Evolutionary conservation across 257 asterid species (phyloP).

Genomic region (Nicotiana attenuata): DNA sequence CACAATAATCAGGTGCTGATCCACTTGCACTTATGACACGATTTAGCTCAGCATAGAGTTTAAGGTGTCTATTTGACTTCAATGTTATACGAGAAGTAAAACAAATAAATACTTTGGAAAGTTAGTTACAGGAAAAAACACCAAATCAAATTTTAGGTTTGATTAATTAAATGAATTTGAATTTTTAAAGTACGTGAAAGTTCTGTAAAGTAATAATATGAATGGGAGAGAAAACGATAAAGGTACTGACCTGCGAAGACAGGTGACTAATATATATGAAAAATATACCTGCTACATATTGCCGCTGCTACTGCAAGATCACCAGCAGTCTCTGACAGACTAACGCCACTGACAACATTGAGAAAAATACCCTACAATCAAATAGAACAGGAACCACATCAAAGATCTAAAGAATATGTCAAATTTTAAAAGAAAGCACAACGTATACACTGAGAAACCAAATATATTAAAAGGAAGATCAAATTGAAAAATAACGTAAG

Average conservation of each 20-base stretch:
- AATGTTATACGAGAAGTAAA: background rate
- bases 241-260: background rate
- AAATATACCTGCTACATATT: conserved; percentile 87
- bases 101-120: background rate
- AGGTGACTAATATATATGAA: background rate
- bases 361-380: conserved; percentile 61
- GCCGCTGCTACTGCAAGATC: conserved; percentile 97
- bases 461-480: background rate
- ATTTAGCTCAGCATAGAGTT: background rate
- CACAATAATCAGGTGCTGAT: background rate
- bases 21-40: background rate
- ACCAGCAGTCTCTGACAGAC: conserved; percentile 79
- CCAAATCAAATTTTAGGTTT: background rate
- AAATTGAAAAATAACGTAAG: background rate
- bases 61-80: background rate
- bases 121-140: background rate
- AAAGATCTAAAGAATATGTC: conserved; percentile 6
- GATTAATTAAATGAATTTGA: background rate
- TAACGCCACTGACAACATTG: conserved; percentile 70
- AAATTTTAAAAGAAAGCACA: background rate
- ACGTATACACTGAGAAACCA: background rate
- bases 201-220: background rate
- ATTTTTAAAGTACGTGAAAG: background rate
- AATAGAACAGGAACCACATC: conserved; percentile 16
- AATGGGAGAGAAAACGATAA: background rate